Evolutionary conservation across 371 early-diverging fungal genomes (phyloP), one percentile per base, ranked within the genome.

Genomic region (Saksenaea vasiformis): DNA sequence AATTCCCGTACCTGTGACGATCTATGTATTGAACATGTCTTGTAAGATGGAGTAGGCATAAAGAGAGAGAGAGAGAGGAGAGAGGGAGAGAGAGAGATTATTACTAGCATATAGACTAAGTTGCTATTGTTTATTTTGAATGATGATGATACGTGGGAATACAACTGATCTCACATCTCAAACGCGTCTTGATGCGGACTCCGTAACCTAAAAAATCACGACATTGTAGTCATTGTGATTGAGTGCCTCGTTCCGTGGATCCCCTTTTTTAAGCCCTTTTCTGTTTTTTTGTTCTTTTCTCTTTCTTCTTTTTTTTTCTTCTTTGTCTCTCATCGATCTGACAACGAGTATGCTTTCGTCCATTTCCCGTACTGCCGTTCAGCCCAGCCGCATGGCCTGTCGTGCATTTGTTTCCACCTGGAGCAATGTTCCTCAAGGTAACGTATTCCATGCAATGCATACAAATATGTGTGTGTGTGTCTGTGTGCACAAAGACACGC

Each of bases 361-460:
- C 69, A 74, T 79, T 64, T 66, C 75, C 67, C 71, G 81, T 67
- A 57, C 71, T 55, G 54, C 74, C 8, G 34, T 71, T 71, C 77
- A 76, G 73, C 78, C 77, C 68, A 65, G 64, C 61, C 71, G 60
- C 69, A 65, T 81, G 65, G 80, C 80, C 26, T 84, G 83, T 63
- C 82, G 83, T 66, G 83, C 78, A 36, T 79, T 84, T 67, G 71
- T 80, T 26, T 90, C 90, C 15, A 87, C 89, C 62, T 93, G 93
- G 93, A 81, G 87, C 61, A 79, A 85, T 67, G 90, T 93, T 56
- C 89, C 91, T 71, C 86, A 85, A 79, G 91, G 89, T 88, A 86
- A 55, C 19, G 24, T 28, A 55, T 14, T 38, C 27, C 37, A 19
- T 19, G 41, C 24, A 41, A 38, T 44, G 54, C 24, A 24, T 14